Evolutionary conservation across 78 protist genomes (phyloP).

Genomic region (Cavenderia fasciculata): DNA sequence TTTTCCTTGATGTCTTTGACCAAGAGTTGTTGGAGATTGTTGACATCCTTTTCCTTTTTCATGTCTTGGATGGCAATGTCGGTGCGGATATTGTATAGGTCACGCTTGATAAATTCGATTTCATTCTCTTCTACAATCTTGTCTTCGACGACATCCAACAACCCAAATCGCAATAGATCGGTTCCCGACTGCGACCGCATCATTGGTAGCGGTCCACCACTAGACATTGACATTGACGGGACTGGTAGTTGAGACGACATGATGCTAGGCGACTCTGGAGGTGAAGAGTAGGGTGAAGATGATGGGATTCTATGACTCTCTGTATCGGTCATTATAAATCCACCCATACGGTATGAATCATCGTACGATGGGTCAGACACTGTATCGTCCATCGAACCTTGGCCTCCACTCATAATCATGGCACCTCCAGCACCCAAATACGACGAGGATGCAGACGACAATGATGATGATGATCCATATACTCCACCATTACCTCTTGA

Average conservation of each 20-base stretch:
- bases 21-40: not conserved
- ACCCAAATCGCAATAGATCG: constrained; percentile 18
- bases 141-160: constrained; percentile 71
- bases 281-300: constrained; percentile 19
- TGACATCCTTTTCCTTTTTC: constrained; percentile 34
- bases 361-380: not conserved
- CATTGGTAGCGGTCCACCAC: no score
- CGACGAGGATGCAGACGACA: not conserved
- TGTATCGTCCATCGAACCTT: no score
- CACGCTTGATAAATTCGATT: constrained; percentile 42
- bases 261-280: not conserved
- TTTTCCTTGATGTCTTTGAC: constrained; percentile 41
- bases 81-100: constrained; percentile 30
- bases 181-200: no score
- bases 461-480: no score
- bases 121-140: constrained; percentile 60
- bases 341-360: no score
- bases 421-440: not conserved
- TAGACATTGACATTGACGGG: no score
- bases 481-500: no score
- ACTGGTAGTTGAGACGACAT: no score
- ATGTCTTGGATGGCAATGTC: constrained; percentile 55
- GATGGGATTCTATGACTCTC: constrained; percentile 17
- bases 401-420: not conserved
- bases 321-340: no score